A percentile compares a stretch with the other conserved stretches of the same genome.
These are phyloP conservation scores for Arachnomyces sp. DNA, from an alignment of 2,329 filamentous ascomycete species.

Conservation along the genomic window DNA sequence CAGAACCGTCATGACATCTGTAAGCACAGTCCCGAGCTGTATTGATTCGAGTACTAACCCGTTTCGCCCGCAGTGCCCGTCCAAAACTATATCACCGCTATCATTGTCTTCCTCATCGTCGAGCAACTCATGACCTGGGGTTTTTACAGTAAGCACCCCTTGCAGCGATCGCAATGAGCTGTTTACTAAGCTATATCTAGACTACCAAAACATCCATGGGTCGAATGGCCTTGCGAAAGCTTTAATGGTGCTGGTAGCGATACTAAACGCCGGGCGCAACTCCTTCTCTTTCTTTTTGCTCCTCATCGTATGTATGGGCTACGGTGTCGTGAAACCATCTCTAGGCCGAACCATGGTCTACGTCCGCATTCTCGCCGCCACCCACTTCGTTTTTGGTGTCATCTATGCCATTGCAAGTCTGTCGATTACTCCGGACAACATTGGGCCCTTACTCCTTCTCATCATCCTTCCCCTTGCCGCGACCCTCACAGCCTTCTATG, in stretches of 20 bases:
- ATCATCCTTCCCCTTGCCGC: constrained; percentile 87
- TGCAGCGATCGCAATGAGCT: neutral
- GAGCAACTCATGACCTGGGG: constrained; percentile 99
- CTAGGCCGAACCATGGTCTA: constrained; percentile 91
- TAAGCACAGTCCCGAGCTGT: constrained; percentile 33
- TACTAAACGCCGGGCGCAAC: constrained; percentile 88
- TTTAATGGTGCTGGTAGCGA: constrained; percentile 80
- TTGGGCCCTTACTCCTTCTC: constrained; percentile 81
- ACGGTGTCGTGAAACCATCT: constrained; percentile 90
- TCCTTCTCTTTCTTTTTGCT: constrained; percentile 98
- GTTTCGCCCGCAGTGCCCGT: constrained; percentile 59
- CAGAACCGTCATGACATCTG: constrained; percentile 87
- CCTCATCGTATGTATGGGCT: constrained; percentile 98
- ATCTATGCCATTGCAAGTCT: constrained; percentile 88
- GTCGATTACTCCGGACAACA: constrained; percentile 78
- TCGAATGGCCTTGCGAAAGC: constrained; percentile 74
- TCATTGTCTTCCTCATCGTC: constrained; percentile 83
- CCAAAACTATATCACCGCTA: constrained; percentile 98
- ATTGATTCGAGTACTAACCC: constrained; percentile 24
- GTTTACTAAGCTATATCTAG: constrained; percentile 41
- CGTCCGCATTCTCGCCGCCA: constrained; percentile 80
- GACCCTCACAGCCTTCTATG: constrained; percentile 92
- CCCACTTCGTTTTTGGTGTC: constrained; percentile 89
- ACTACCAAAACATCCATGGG: constrained; percentile 87
- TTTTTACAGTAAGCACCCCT: constrained; percentile 64